Conservation (phyloP, 2,329 filamentous ascomycete species). For the Arthrobotrys pseudoclavata region DNA sequence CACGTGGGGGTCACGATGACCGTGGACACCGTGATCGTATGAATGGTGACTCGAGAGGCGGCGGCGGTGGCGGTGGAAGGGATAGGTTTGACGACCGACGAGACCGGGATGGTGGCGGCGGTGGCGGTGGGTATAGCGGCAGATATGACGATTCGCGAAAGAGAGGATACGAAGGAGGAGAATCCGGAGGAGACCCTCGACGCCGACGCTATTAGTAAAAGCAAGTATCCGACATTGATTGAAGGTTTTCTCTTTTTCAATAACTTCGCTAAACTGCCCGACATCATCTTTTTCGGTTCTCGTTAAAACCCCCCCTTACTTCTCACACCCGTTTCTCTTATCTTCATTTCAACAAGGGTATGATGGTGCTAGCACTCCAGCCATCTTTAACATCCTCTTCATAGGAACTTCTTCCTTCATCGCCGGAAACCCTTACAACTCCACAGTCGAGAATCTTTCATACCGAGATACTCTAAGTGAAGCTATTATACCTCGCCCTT, state of each 20-base stretch:
- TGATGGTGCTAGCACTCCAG: constrained; percentile 59
- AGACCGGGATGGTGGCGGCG: constrained; percentile 61
- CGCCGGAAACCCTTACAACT: constrained; percentile 17
- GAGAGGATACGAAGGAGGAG: constrained; percentile 59
- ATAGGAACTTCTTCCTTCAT: constrained; percentile 32
- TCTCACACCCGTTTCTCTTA: constrained; percentile 8
- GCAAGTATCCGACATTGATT: constrained; percentile 34
- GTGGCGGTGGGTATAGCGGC: constrained; percentile 49
- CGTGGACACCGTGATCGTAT: constrained; percentile 54
- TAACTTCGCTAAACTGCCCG: background rate
- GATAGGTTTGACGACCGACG: constrained; percentile 58
- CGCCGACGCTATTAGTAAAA: constrained; percentile 54
- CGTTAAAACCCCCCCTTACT: constrained; percentile 29
- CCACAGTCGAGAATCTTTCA: background rate
- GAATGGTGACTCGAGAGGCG: constrained; percentile 61
- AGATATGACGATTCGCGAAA: constrained; percentile 60
- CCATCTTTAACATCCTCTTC: constrained; percentile 58
- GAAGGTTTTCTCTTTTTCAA: background rate
- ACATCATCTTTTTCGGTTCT: constrained; percentile 16
- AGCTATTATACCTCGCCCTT: constrained; percentile 41
- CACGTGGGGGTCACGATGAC: constrained; percentile 53
- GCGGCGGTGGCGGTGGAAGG: constrained; percentile 61
- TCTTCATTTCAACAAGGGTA: constrained; percentile 52
- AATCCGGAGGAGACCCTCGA: constrained; percentile 55
- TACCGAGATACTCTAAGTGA: constrained; percentile 1